Base-by-base conservation (phyloP, 164 flowering plant genomes). In the Hamamelis virginiana region DNA sequence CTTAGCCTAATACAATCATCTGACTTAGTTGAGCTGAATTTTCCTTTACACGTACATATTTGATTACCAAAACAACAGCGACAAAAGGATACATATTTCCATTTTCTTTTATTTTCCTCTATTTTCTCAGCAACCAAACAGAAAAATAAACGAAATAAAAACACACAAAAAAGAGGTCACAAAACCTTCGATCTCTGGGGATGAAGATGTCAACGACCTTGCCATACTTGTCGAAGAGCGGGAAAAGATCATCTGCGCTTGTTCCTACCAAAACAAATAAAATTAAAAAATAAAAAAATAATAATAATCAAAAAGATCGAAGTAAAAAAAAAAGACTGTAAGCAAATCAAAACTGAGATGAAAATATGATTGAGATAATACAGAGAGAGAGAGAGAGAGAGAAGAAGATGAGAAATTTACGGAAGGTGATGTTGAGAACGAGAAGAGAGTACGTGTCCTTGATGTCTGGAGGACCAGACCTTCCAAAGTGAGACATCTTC, bases 401-500 rank as follows among this genome's bases (percentile, higher is more conserved):
- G 33, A 45, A 33, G 9, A n/a, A n/a, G n/a, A n/a, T n/a, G n/a
- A n/a, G n/a, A n/a, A n/a, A 8, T 58, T 76, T 84, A 95, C 99
- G 91, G 89, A 95, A 95, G 66, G 94, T 86, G 75, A 95, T 91
- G 89, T 95, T 95, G 84, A 95, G 99, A 59, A 95, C 91, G 74
- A 95, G 97, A 28, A 95, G 95, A 51, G 99, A 95, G 80, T 80
- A 95, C 45, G 99, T 95, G 76, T 95, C 99, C 22, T 64, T 74
- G 87, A 92, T 95, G 69, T 95, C 99, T 9, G 99, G 98, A 46
- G 99, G 98, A 25, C 98, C 98, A 1, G 97, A 73, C 83, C 96
- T 85, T 1, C 98, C 98, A 63, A 95, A 92, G 79, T 95, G 98
- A 71, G 98, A 95, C 98, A 95, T 55, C 26, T 2, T 55, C 26